Evolutionary conservation across 2,329 filamentous ascomycete genomes (phyloP), one percentile per base, ranked within the genome.

Genomic region (Aurifilum marmelostoma): DNA sequence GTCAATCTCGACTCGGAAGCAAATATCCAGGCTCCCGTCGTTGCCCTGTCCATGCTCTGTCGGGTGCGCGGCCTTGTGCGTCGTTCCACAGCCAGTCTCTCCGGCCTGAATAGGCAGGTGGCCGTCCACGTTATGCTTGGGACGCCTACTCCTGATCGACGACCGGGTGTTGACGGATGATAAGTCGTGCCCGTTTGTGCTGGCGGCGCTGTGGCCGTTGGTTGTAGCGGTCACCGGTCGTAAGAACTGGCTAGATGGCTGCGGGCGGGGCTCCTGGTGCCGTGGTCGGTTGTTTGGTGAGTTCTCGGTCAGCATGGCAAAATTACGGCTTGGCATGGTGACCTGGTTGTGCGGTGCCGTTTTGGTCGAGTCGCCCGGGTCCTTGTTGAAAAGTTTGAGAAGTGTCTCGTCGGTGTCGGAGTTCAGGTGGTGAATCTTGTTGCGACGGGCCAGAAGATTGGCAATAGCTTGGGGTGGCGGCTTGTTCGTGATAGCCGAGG

Each of bases 401-500:
- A 98, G 89, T 54, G 96, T 94, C 82, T 99, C 96, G 75, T 97
- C 93, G 0, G 96, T 99, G 67, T 93, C 81, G 39, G 78, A 75
- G 77, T 91, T 86, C 63, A 92, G 80, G 73, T 91, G 89, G 74
- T 92, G 89, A 63, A 91, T 87, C 80, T 90, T 97, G 83, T 98
- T 98, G 70, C 96, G 88, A 76, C 91, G 90, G 69, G 97, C 95
- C 66, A 99, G 86, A 62, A 97, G 88, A 78, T 99, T 97, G 14
- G 94, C 94, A 76, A 99, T 91, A 74, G 81, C 94, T 78, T 91
- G 89, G 1, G 95, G 93, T 18, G 94, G 93, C 2, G 96, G 96
- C 74, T 95, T 95, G 78, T 99, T 97, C 73, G 97, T 94, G 75
- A 99, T 98, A 41, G 94, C 94, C 0, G 94, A 97, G 7, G 94